phyloP scores from a whole-genome alignment of 176 grass and related monocot species.

The Carex pumila region DNA sequence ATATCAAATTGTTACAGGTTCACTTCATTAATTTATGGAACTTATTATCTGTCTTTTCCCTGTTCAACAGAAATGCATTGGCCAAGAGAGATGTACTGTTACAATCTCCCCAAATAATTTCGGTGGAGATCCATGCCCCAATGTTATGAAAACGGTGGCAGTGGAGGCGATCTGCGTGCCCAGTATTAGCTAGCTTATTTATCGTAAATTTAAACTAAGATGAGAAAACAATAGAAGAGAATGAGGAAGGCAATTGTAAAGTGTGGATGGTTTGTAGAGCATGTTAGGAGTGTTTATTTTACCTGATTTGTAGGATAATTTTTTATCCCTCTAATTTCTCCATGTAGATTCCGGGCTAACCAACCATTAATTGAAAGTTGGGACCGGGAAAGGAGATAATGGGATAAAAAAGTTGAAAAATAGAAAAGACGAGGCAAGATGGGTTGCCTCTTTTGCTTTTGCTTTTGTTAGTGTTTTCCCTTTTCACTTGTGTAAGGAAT shows the following conservation, averaged over 20 bases:
- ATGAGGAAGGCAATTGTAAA: constrained; percentile 64
- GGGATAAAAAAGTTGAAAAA: constrained; percentile 36
- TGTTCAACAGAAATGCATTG: constrained; percentile 73
- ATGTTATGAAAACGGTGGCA: constrained; percentile 67
- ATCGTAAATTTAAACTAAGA: constrained; percentile 19
- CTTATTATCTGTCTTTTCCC: background rate
- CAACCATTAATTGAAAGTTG: constrained; percentile 34
- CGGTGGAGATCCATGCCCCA: constrained; percentile 56
- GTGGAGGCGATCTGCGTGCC: constrained; percentile 68
- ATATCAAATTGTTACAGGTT: no score
- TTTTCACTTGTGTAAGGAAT: constrained; percentile 12
- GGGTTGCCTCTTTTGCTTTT: constrained; percentile 25
- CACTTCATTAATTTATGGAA: background rate
- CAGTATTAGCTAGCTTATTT: constrained; percentile 20
- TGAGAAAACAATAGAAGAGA: background rate
- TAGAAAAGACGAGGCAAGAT: constrained; percentile 40
- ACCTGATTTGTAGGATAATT: constrained; percentile 23
- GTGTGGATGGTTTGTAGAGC: constrained; percentile 31
- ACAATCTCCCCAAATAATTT: constrained; percentile 62
- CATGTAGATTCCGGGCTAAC: constrained; percentile 51
- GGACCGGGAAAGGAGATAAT: constrained; percentile 45
- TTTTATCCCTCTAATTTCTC: constrained; percentile 24
- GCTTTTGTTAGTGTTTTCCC: constrained; percentile 6
- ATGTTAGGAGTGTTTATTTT: constrained; percentile 28
- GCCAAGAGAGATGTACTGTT: constrained; percentile 56